phyloP scores from a whole-genome alignment of 2,329 filamentous ascomycete genomes.

The Esteya vermicola region DNA sequence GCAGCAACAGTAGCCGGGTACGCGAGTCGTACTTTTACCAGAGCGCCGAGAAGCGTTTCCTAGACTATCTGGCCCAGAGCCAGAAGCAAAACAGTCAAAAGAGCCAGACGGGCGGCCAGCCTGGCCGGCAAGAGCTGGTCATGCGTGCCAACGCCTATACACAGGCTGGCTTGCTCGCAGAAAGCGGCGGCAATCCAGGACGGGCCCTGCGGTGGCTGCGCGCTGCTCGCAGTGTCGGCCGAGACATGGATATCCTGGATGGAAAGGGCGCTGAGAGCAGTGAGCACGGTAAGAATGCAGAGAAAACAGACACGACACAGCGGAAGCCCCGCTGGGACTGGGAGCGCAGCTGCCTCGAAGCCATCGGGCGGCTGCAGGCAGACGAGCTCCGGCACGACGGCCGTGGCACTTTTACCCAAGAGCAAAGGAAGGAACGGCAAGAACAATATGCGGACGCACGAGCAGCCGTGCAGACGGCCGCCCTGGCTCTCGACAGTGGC shows the following conservation, averaged over 20 bases:
- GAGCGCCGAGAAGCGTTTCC: conserved; percentile 11
- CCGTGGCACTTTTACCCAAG: too few relatives aligned
- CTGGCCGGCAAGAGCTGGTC: neutral
- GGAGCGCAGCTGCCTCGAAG: conserved; percentile 18
- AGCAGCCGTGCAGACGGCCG: conserved; percentile 14
- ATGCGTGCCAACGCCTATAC: conserved; percentile 21
- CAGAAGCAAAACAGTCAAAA: too few relatives aligned
- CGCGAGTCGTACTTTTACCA: conserved; percentile 11
- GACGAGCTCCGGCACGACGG: conserved; percentile 4
- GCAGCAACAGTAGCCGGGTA: neutral
- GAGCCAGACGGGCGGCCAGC: neutral
- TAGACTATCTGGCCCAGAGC: conserved; percentile 8
- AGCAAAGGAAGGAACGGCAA: neutral
- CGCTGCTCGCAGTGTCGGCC: conserved; percentile 4
- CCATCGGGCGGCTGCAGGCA: conserved; percentile 15
- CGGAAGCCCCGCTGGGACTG: conserved; percentile 18
- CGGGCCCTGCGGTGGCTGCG: conserved; percentile 16
- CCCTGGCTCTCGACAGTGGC: conserved; percentile 17
- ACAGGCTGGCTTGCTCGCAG: conserved; percentile 17
- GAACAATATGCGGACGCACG: too few relatives aligned
- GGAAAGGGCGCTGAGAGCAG: neutral
- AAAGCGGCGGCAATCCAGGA: conserved; percentile 8
- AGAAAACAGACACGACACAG: too few relatives aligned
- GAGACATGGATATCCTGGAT: neutral
- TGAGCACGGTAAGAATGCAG: too few relatives aligned